Percentiles rank a stretch among this genome's conserved stretches.
These are phyloP conservation scores for Fusarium napiforme DNA, from an alignment of 2,329 filamentous ascomycete species.

Conservation along the genomic window DNA sequence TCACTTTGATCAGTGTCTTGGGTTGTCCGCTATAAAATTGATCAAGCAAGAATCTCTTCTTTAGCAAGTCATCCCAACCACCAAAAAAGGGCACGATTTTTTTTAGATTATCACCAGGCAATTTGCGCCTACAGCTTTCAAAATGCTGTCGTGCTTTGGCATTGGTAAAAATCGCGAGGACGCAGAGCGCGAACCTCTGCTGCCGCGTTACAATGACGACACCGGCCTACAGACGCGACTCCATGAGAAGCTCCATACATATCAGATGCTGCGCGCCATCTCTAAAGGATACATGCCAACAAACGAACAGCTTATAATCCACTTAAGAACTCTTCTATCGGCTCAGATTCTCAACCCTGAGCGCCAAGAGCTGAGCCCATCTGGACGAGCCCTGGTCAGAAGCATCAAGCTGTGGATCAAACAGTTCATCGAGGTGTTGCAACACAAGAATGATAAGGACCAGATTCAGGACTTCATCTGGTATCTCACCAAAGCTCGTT, in stretches of 20 bases:
- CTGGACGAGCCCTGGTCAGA: conserved; percentile 78
- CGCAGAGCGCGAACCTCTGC: conserved; percentile 79
- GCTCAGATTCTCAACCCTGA: conserved; percentile 82
- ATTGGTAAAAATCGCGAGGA: conserved; percentile 59
- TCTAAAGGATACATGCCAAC: conserved; percentile 91
- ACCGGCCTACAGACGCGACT: conserved; percentile 80
- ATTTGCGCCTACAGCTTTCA: background rate
- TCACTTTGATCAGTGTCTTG: background rate
- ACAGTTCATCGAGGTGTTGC: conserved; percentile 82
- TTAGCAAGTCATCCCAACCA: background rate
- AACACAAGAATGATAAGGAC: conserved; percentile 84
- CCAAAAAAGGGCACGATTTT: background rate
- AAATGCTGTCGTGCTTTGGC: conserved; percentile 74
- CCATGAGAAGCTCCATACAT: conserved; percentile 90
- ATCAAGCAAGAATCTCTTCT: conserved; percentile 4
- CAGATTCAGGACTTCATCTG: conserved; percentile 93
- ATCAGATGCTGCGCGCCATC: conserved; percentile 88
- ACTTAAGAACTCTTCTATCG: conserved; percentile 81
- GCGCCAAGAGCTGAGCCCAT: conserved; percentile 75
- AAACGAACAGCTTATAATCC: conserved; percentile 83
- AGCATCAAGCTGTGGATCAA: conserved; percentile 79
- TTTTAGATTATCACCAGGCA: background rate
- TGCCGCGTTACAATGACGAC: conserved; percentile 85
- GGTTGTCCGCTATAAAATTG: background rate
- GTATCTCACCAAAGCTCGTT: conserved; percentile 79